These are phyloP conservation scores for Nidula microcarpa DNA, from an alignment of 768 basidiomycete genomes.

Conservation along the genomic window DNA sequence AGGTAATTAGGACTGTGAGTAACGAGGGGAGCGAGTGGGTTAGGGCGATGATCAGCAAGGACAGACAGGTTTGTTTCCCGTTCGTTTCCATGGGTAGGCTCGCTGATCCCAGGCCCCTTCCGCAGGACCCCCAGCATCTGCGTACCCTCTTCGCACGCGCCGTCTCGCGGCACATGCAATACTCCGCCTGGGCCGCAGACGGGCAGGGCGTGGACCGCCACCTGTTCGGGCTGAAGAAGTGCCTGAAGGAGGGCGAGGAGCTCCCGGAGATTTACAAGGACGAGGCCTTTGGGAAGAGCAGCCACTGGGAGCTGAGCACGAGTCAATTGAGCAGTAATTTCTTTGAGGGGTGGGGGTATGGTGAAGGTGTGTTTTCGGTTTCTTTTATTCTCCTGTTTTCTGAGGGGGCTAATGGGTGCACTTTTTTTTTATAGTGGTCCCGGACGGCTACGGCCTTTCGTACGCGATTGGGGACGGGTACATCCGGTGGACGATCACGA, in stretches of 20 bases:
- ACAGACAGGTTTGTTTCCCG: conserved; percentile 37
- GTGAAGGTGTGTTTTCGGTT: conserved; percentile 62
- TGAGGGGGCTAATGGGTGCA: background rate
- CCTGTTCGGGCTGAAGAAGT: conserved; percentile 88
- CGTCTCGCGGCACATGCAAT: conserved; percentile 78
- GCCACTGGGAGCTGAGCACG: conserved; percentile 93
- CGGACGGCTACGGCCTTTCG: conserved; percentile 87
- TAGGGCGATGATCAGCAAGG: conserved; percentile 77
- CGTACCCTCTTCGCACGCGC: conserved; percentile 72
- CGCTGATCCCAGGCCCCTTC: background rate
- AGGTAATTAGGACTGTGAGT: conserved; percentile 88
- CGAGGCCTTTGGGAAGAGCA: conserved; percentile 60
- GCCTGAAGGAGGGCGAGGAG: conserved; percentile 68
- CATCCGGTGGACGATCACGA: conserved; percentile 91
- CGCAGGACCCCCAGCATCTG: conserved; percentile 37
- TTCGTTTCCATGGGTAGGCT: background rate
- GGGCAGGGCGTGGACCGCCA: conserved; percentile 95
- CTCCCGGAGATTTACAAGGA: conserved; percentile 77
- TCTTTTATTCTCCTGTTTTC: conserved; percentile 3
- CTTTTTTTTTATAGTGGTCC: conserved; percentile 56
- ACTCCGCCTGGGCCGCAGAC: conserved; percentile 88
- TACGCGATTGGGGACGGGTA: conserved; percentile 86
- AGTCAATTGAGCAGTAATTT: conserved; percentile 78
- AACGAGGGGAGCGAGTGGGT: conserved; percentile 83
- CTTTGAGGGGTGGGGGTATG: conserved; percentile 96